Percentiles rank a stretch among this genome's conserved stretches.
These are phyloP conservation scores for Talaromyces albobiverticillius DNA, from an alignment of 2,329 filamentous ascomycete species.

Conservation along the genomic window DNA sequence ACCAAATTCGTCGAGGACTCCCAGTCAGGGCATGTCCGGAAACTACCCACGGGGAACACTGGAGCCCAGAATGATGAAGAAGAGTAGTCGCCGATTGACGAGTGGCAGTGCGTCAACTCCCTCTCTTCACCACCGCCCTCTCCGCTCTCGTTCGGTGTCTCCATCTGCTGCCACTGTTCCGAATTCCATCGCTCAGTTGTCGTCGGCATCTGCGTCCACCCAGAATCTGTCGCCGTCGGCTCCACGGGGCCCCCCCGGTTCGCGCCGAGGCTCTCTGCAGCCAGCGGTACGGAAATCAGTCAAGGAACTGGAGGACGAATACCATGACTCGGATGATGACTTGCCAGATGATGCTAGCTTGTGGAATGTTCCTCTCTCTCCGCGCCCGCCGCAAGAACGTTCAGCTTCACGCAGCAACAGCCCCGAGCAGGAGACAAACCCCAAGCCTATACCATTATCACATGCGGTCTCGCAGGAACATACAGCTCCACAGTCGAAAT, in stretches of 20 bases:
- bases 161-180: not conserved
- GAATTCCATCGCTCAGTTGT: constrained; percentile 16
- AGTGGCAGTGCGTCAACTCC: constrained; percentile 1
- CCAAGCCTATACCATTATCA: constrained; percentile 41
- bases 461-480: constrained; percentile 30
- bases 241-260: constrained; percentile 23
- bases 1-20: constrained; percentile 1
- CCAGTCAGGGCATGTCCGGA: not conserved
- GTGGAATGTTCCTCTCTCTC: constrained; percentile 51
- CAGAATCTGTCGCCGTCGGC: constrained; percentile 25
- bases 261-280: constrained; percentile 32
- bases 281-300: constrained; percentile 40
- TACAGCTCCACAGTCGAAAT: constrained; percentile 16
- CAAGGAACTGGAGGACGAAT: constrained; percentile 50
- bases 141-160: constrained; percentile 13
- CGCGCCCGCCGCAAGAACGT: constrained; percentile 40
- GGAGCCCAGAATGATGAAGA: constrained; percentile 15
- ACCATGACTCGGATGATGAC: constrained; percentile 51
- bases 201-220: constrained; percentile 18
- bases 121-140: constrained; percentile 6
- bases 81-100: constrained; percentile 10
- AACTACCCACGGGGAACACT: constrained; percentile 4
- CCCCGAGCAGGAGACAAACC: constrained; percentile 38
- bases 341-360: constrained; percentile 50
- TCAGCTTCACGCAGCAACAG: constrained; percentile 38